phyloP scores from a whole-genome alignment of 225 moss, liverwort and hornwort species.

The Bryum argenteum region DNA sequence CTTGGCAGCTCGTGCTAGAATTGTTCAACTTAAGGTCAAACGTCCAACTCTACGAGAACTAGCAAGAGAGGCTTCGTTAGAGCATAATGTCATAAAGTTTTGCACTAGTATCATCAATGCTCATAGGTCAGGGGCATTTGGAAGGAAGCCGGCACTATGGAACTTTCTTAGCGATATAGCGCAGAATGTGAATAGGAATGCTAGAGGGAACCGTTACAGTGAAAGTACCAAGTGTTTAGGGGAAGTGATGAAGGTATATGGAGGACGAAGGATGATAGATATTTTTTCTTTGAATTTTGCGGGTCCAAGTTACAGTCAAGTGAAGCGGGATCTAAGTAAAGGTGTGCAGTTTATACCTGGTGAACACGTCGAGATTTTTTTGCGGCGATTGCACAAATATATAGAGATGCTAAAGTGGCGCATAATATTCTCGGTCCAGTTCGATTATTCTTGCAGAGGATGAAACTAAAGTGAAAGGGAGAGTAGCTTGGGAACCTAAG shows the following conservation, averaged over 20 bases:
- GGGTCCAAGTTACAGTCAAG: background rate
- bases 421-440: too few species aligned
- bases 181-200: background rate
- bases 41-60: background rate
- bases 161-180: background rate
- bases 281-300: background rate
- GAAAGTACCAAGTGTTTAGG: background rate
- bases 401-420: too few species aligned
- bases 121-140: background rate
- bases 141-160: background rate
- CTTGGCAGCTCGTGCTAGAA: too few species aligned
- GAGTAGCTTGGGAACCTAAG: too few species aligned
- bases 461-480: too few species aligned
- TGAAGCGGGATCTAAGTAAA: background rate
- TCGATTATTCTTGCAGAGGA: background rate
- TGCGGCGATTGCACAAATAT: too few species aligned
- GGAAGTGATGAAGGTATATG: background rate
- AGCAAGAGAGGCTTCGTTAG: background rate
- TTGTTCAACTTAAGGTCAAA: background rate
- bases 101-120: background rate
- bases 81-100: background rate
- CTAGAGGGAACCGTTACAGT: background rate
- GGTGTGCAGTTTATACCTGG: background rate
- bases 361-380: background rate
- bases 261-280: background rate